phyloP scores from a whole-genome alignment of 75 land plant species.

The Selaginella moellendorffii region DNA sequence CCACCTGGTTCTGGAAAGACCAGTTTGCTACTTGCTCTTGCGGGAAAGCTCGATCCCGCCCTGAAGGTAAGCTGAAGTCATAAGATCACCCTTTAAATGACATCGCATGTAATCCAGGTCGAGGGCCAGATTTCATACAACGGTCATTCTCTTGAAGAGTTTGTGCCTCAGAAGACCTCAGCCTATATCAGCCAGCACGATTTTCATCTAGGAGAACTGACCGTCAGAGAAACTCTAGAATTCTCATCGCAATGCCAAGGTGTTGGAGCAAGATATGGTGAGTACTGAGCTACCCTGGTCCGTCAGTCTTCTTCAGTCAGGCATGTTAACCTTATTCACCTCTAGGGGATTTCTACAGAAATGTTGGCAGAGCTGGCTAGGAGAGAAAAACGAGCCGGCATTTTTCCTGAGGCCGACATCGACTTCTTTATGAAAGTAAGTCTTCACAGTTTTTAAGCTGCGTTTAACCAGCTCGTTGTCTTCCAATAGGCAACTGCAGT shows the following conservation, averaged over 20 bases:
- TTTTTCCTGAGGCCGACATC: slow-evolving; percentile 72
- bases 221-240: slow-evolving; percentile 24
- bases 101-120: too few species aligned
- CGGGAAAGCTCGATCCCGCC: slow-evolving; percentile 10
- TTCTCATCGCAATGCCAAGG: slow-evolving; percentile 29
- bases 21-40: slow-evolving; percentile 11
- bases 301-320: too few species aligned
- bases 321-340: not conserved
- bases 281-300: too few species aligned
- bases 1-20: slow-evolving; percentile 18
- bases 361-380: slow-evolving; percentile 61
- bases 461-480: too few species aligned
- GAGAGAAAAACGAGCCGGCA: slow-evolving; percentile 73
- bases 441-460: too few species aligned
- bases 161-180: slow-evolving; percentile 25
- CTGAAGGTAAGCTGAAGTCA: slow-evolving; percentile 10
- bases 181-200: slow-evolving; percentile 30
- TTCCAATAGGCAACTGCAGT: slow-evolving; percentile 55
- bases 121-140: slow-evolving; percentile 21
- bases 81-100: too few species aligned
- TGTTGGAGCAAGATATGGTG: slow-evolving; percentile 28
- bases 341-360: slow-evolving; percentile 21
- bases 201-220: slow-evolving; percentile 18
- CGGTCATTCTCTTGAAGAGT: slow-evolving; percentile 18
- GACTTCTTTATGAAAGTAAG: slow-evolving; percentile 88